These are phyloP conservation scores for Marchantia paleacea DNA, from an alignment of 225 moss, liverwort and hornwort genomes.

Conservation along the genomic window DNA sequence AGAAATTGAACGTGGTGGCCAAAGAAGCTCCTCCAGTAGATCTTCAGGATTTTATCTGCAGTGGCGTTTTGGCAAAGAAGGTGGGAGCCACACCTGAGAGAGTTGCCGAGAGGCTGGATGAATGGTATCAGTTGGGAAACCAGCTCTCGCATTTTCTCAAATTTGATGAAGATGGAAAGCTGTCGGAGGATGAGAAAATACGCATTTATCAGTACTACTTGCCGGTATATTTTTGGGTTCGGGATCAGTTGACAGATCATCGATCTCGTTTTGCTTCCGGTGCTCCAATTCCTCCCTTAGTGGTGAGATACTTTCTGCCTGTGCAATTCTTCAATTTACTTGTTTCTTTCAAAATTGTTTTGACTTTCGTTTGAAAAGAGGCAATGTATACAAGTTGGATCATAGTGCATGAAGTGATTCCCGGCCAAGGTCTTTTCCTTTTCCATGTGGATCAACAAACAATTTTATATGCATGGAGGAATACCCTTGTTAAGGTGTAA, in stretches of 20 bases:
- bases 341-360: neutral
- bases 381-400: neutral
- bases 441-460: neutral
- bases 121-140: slow-evolving; percentile 33
- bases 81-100: slow-evolving; percentile 25
- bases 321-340: too few species aligned
- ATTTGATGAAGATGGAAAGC: slow-evolving; percentile 28
- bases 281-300: slow-evolving; percentile 38
- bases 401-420: too few species aligned
- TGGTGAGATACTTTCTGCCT: slow-evolving; percentile 29
- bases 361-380: neutral
- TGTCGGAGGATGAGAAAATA: slow-evolving; percentile 33
- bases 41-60: slow-evolving; percentile 35
- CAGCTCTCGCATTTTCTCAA: slow-evolving; percentile 34
- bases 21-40: slow-evolving; percentile 11
- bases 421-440: neutral
- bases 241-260: slow-evolving; percentile 34
- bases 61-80: slow-evolving; percentile 26
- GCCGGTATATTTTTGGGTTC: slow-evolving; percentile 48
- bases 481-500: too few species aligned
- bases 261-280: slow-evolving; percentile 33
- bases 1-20: slow-evolving; percentile 20
- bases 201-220: slow-evolving; percentile 51
- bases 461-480: neutral
- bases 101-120: slow-evolving; percentile 19